Percentiles rank a stretch among this genome's conserved stretches.
Evolutionary conservation across 2,329 filamentous ascomycete species (phyloP).

Genomic region (Trichoderma guizhouense): DNA sequence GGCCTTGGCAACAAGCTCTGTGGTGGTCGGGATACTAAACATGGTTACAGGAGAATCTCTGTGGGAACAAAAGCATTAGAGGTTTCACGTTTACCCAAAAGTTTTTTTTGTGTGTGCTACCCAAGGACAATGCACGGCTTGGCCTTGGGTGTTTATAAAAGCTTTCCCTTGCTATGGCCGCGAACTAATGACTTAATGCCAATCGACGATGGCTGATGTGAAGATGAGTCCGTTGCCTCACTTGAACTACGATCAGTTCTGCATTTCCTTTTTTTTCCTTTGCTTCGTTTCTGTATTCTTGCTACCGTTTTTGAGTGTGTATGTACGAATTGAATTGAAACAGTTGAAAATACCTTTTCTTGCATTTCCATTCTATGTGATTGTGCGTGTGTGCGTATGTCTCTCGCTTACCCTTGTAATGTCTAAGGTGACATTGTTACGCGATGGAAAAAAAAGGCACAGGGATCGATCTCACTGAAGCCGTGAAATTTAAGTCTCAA

Average conservation of each 20-base stretch:
- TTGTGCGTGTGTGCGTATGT: background rate
- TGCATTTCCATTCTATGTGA: background rate
- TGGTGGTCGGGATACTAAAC: constrained; percentile 15
- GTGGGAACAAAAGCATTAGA: constrained; percentile 17
- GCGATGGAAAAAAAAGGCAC: background rate
- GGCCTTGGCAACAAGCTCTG: constrained; percentile 13
- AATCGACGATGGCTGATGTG: constrained; percentile 10
- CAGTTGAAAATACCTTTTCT: background rate
- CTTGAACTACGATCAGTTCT: background rate
- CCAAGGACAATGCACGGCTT: background rate
- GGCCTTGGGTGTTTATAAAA: background rate
- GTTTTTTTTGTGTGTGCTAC: constrained; percentile 10
- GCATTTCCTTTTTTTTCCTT: background rate
- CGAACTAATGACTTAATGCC: constrained; percentile 20
- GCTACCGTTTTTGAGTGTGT: background rate
- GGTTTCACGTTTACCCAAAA: constrained; percentile 15
- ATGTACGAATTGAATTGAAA: constrained; percentile 6
- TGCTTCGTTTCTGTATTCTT: constrained; percentile 9
- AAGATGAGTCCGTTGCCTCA: background rate
- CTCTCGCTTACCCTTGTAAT: constrained; percentile 4
- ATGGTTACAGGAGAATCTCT: constrained; percentile 15
- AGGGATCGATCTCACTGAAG: background rate
- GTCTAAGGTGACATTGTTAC: background rate
- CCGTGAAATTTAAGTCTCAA: background rate
- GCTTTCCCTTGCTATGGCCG: background rate